Conservation (phyloP, 2,329 filamentous ascomycete genomes). For the Clarireedia homoeocarpa region DNA sequence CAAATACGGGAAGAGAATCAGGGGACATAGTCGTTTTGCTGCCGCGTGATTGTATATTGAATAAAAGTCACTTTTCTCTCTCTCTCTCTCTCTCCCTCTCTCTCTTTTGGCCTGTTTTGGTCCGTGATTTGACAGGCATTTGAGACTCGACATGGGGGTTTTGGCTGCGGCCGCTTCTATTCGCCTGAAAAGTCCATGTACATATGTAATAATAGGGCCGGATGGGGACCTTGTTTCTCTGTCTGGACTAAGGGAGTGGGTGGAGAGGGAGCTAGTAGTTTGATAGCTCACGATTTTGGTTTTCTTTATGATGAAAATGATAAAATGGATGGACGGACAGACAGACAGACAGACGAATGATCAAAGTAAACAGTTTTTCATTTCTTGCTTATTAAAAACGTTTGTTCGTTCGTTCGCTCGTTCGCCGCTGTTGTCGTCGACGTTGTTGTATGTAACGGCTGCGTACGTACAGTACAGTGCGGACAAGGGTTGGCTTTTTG, state of each 20-base stretch:
- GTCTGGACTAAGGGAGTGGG: no score
- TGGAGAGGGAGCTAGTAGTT: neutral
- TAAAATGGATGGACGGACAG: no score
- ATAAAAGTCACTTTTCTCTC: no score
- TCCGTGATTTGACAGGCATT: neutral
- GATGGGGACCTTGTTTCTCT: neutral
- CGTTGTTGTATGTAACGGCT: neutral
- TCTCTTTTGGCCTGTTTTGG: no score
- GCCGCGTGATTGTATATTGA: constrained; percentile 12
- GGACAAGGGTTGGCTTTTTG: neutral
- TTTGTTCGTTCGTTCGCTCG: no score
- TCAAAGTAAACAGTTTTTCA: neutral
- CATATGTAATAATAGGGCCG: neutral
- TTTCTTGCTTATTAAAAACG: constrained; percentile 1
- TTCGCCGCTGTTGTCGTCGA: neutral
- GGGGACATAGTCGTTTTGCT: constrained; percentile 47
- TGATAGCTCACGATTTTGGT: no score
- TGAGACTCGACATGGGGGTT: neutral
- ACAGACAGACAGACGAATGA: no score
- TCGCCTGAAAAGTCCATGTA: neutral
- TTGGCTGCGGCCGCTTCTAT: neutral
- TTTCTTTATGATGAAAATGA: no score
- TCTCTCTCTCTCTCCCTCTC: no score
- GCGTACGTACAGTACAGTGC: neutral
- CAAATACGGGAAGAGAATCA: constrained; percentile 49